These are phyloP conservation scores for Colletotrichum costaricense DNA, from an alignment of 2,329 filamentous ascomycete species.

Conservation along the genomic window DNA sequence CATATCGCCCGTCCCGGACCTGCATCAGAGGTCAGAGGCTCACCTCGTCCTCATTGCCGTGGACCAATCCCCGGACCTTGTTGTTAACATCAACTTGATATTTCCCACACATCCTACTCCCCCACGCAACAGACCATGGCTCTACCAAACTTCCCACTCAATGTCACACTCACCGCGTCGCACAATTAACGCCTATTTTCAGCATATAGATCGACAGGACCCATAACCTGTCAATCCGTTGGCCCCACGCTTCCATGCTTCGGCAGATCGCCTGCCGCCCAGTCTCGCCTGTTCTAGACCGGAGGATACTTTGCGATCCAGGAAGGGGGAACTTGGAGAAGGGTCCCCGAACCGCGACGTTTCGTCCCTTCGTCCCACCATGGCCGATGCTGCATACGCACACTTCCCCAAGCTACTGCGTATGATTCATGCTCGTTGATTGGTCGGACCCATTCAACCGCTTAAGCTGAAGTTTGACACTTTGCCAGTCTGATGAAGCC, in stretches of 20 bases:
- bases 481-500: neutral
- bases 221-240: slow-evolving; percentile 1
- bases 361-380: slow-evolving; percentile 28
- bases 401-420: neutral
- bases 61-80: slow-evolving; percentile 23
- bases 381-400: neutral
- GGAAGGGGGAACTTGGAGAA: neutral
- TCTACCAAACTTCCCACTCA: neutral
- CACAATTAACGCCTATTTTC: slow-evolving; percentile 15
- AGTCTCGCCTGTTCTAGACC: slow-evolving; percentile 28
- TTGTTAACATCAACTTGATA: slow-evolving; percentile 5
- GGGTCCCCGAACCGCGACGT: neutral
- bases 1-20: neutral
- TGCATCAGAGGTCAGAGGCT: slow-evolving; percentile 1
- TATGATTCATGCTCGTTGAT: neutral
- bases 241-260: neutral
- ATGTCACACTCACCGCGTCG: slow-evolving; percentile 16
- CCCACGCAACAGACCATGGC: neutral
- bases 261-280: slow-evolving; percentile 7
- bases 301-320: slow-evolving; percentile 11
- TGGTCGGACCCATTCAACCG: neutral
- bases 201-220: neutral
- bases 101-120: neutral
- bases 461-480: slow-evolving; percentile 12
- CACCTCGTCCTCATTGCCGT: neutral